Base-by-base conservation (phyloP, 2,329 filamentous ascomycete species). In the Aspergillus aculeatinus region DNA sequence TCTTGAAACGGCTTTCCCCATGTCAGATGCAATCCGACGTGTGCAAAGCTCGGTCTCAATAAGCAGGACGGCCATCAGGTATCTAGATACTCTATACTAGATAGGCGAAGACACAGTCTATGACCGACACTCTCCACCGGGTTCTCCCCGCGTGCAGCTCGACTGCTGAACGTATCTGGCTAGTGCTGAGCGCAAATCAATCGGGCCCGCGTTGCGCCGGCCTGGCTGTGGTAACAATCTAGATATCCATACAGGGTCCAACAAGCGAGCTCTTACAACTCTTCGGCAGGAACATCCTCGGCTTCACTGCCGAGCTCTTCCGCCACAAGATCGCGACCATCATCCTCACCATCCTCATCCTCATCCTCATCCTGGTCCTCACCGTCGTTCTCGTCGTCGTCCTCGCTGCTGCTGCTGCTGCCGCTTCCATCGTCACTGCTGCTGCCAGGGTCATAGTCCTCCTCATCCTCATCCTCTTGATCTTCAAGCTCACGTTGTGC, bases 401-500 rank as follows among this genome's bases (percentile, higher is more conserved):
- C 68, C 21, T 78, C 77, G n/a, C 78, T 76, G 1, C 79, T 78
- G 62, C 73, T 77, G 58, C 74, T 78, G 6, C 70, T 70, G 12
- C 77, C 80, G 66, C 79, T 81, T 9, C 79, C 79, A 42, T 80
- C 80, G 61, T 76, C 81, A 39, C 80, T 77, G 5, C 80, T 80
- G 63, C 76, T 81, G n/a, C 79, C 80, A 4, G 80, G 80, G 62
- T 82, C 78, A 62, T 81, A 82, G 61, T 82, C 80, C 59, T 82
- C 80, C 59, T 81, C 80, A 21, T 80, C 78, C 61, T 81, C 77
- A 48, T 81, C 79, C 64, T 80, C 71, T 63, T 81, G 77, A 57
- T 78, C 72, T 55, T 80, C 79, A n/a, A 83, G 75, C 67, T 81
- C 79, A 59, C 82, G 85, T 52, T 85, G 82, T 25, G 83, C 82